Conservation (phyloP, 352 stramenopile species). For the Globisporangium viniferum region DNA sequence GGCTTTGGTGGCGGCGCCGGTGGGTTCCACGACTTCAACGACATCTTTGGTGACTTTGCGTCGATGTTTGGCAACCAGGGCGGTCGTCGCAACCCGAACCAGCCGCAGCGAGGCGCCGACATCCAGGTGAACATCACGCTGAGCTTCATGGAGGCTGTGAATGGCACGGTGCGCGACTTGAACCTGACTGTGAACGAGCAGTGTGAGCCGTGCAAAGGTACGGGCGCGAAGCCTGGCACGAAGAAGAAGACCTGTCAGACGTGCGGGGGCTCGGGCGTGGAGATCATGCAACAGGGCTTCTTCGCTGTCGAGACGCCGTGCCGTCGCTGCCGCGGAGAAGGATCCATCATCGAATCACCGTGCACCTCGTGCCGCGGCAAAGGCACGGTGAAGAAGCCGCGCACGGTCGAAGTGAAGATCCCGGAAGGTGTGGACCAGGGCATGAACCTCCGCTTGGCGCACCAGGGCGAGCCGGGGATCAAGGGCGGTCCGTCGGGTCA, state of each 20-base stretch:
- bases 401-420: constrained; percentile 93
- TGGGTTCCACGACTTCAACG: constrained; percentile 83
- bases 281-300: constrained; percentile 88
- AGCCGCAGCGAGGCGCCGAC: constrained; percentile 88
- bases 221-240: constrained; percentile 79
- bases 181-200: constrained; percentile 74
- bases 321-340: constrained; percentile 76
- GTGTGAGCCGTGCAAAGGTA: constrained; percentile 78
- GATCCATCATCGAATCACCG: constrained; percentile 81
- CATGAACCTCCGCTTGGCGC: constrained; percentile 93
- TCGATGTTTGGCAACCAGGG: constrained; percentile 75
- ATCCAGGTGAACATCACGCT: constrained; percentile 93
- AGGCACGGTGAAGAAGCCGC: constrained; percentile 86
- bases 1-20: constrained; percentile 51
- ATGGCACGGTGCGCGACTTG: constrained; percentile 89
- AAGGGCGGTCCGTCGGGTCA: constrained; percentile 89
- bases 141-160: constrained; percentile 95
- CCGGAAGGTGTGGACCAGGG: constrained; percentile 94
- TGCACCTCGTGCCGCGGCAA: constrained; percentile 78
- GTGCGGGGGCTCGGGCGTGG: constrained; percentile 82
- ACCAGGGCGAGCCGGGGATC: constrained; percentile 88
- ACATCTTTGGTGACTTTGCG: constrained; percentile 87
- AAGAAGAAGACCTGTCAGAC: constrained; percentile 74
- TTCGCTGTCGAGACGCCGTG: constrained; percentile 88
- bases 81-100: constrained; percentile 52